Evolutionary conservation across 1,284 basidiomycete genomes (phyloP).

Genomic region (Tilletia setariae): DNA sequence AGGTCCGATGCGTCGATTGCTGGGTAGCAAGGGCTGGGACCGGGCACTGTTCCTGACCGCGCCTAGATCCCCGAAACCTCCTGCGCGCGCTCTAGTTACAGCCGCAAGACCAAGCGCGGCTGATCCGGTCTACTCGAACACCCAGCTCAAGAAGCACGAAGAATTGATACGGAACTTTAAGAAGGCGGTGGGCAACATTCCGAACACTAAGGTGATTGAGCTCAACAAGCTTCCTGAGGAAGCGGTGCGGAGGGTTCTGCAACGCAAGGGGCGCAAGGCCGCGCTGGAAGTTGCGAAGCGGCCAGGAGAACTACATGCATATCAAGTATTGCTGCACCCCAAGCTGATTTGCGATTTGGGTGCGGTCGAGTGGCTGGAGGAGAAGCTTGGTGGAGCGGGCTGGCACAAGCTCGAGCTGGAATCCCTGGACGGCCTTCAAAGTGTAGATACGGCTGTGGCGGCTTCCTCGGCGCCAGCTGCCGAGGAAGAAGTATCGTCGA

Average conservation of each 20-base stretch:
- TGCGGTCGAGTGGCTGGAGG: conserved; percentile 54
- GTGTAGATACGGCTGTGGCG: not conserved
- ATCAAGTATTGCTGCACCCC: conserved; percentile 46
- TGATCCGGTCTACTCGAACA: conserved; percentile 42
- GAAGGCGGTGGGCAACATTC: conserved; percentile 42
- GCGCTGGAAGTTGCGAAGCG: conserved; percentile 46
- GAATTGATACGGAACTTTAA: conserved; percentile 40
- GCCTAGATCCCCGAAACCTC: conserved; percentile 37
- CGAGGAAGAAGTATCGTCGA: not conserved
- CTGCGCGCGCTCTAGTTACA: conserved; percentile 24
- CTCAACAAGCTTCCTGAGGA: conserved; percentile 42
- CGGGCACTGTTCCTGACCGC: conserved; percentile 50
- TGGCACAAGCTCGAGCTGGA: conserved; percentile 42
- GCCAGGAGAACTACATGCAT: conserved; percentile 52
- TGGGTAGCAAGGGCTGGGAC: conserved; percentile 42
- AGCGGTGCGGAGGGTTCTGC: conserved; percentile 14
- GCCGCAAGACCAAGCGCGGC: conserved; percentile 34
- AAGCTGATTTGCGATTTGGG: conserved; percentile 50
- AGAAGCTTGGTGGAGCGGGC: conserved; percentile 49
- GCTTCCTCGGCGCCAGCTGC: not conserved
- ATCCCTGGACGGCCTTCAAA: no score
- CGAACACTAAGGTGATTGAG: conserved; percentile 41
- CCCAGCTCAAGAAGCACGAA: conserved; percentile 38
- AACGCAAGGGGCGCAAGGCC: conserved; percentile 19
- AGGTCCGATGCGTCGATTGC: conserved; percentile 35